phyloP scores from a whole-genome alignment of 768 basidiomycete species.

The Leccinellum rugosiceps region DNA sequence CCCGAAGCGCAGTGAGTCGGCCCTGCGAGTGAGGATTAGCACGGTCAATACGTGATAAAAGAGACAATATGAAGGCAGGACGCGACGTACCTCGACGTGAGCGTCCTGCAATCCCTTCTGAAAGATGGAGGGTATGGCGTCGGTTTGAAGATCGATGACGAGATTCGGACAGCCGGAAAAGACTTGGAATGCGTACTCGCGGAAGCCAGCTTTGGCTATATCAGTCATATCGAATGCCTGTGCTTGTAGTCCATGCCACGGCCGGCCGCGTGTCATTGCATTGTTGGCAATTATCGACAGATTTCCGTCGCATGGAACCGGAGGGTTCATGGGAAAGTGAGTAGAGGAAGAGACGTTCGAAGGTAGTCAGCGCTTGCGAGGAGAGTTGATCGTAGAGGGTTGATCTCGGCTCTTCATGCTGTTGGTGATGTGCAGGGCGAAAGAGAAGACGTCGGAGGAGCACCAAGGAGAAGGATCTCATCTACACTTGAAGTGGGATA shows the following conservation, averaged over 20 bases:
- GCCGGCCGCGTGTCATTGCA: conserved; percentile 69
- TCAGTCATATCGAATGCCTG: conserved; percentile 65
- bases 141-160: conserved; percentile 71
- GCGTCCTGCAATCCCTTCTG: conserved; percentile 66
- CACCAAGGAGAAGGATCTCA: conserved; percentile 83
- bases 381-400: conserved; percentile 79
- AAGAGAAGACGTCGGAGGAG: conserved; percentile 78
- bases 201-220: conserved; percentile 30
- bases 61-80: not conserved
- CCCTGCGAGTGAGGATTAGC: conserved; percentile 41
- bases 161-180: conserved; percentile 75
- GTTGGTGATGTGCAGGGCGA: conserved; percentile 45
- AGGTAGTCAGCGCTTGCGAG: conserved; percentile 56
- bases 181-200: conserved; percentile 66
- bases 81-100: conserved; percentile 53
- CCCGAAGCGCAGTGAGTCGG: conserved; percentile 67
- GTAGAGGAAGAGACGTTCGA: conserved; percentile 71
- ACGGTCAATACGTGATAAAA: not conserved
- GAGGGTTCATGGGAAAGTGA: conserved; percentile 61
- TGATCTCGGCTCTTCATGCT: conserved; percentile 38
- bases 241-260: conserved; percentile 79
- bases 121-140: conserved; percentile 63
- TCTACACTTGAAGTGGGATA: conserved; percentile 40
- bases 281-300: conserved; percentile 74
- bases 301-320: conserved; percentile 59